These are phyloP conservation scores for Typha latifolia DNA, from an alignment of 176 grass and related monocot genomes.

Conservation along the genomic window DNA sequence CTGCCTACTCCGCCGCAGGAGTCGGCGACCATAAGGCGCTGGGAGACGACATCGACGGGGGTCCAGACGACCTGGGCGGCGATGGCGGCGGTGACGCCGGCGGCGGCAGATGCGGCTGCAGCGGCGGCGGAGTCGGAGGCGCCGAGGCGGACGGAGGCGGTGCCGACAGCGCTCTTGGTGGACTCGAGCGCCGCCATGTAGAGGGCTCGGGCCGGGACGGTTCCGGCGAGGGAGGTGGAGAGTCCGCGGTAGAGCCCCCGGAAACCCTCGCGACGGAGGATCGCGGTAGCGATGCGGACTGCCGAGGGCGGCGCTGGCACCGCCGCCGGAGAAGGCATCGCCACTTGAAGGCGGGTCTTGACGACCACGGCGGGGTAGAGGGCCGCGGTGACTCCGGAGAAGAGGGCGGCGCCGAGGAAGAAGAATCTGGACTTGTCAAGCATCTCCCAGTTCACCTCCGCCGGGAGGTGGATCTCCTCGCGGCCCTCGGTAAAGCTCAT, in stretches of 20 bases:
- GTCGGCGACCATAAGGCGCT: constrained; percentile 75
- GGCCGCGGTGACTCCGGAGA: constrained; percentile 82
- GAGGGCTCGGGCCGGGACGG: constrained; percentile 79
- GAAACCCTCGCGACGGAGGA: constrained; percentile 62
- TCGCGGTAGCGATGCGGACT: constrained; percentile 22
- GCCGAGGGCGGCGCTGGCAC: constrained; percentile 13
- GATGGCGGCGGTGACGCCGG: constrained; percentile 59
- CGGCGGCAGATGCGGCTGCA: constrained; percentile 54
- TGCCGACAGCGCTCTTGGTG: constrained; percentile 82
- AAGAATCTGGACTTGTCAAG: constrained; percentile 98
- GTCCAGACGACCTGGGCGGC: constrained; percentile 96
- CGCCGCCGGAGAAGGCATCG: constrained; percentile 40
- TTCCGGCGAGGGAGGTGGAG: constrained; percentile 80
- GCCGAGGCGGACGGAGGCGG: constrained; percentile 52
- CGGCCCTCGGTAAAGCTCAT: constrained; percentile 57
- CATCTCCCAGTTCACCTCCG: constrained; percentile 99
- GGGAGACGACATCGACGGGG: constrained; percentile 79
- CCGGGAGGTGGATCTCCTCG: constrained; percentile 39
- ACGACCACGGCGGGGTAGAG: constrained; percentile 91
- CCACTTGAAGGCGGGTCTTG: constrained; percentile 87
- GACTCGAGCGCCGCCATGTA: constrained; percentile 96
- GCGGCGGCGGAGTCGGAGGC: constrained; percentile 59
- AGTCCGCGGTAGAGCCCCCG: constrained; percentile 89
- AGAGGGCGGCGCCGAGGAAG: constrained; percentile 72
- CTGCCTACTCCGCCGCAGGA: constrained; percentile 38